A percentile compares a stretch with the other conserved stretches of the same genome.
These are phyloP conservation scores for Eragrostis nindensis DNA, from an alignment of 176 grass and related monocot genomes.

Conservation along the genomic window DNA sequence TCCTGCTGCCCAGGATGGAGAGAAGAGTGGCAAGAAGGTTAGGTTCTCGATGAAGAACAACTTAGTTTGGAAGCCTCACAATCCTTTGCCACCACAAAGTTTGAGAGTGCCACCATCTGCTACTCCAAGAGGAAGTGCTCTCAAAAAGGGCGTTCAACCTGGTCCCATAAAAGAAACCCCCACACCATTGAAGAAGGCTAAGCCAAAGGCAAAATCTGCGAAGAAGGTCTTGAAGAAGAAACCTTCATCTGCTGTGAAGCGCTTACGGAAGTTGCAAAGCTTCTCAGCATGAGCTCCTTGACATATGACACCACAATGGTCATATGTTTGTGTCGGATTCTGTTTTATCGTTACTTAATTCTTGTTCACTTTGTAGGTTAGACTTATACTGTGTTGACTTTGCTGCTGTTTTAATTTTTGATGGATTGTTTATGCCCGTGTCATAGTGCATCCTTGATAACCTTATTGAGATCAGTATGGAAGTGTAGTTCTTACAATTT, in stretches of 20 bases:
- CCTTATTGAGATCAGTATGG: slow-evolving; percentile 6
- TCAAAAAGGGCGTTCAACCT: slow-evolving; percentile 88
- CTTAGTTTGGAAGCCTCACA: slow-evolving; percentile 89
- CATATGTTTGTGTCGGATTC: slow-evolving; percentile 29
- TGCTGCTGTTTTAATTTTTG: slow-evolving; percentile 34
- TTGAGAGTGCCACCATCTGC: slow-evolving; percentile 87
- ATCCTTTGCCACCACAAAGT: slow-evolving; percentile 78
- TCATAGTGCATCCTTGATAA: slow-evolving; percentile 32
- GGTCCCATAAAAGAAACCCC: slow-evolving; percentile 77
- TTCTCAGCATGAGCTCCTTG: slow-evolving; percentile 58
- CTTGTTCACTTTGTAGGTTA: slow-evolving; percentile 47
- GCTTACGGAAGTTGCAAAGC: slow-evolving; percentile 77
- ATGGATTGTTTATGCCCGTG: slow-evolving; percentile 39
- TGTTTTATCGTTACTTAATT: slow-evolving; percentile 51
- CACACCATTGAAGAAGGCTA: slow-evolving; percentile 55
- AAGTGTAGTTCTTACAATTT: not conserved
- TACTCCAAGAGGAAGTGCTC: slow-evolving; percentile 90
- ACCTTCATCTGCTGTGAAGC: slow-evolving; percentile 70
- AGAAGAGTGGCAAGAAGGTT: slow-evolving; percentile 77
- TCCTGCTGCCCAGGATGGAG: slow-evolving; percentile 32
- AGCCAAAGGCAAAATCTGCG: slow-evolving; percentile 69
- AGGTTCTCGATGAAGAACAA: slow-evolving; percentile 97
- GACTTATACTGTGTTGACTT: slow-evolving; percentile 39
- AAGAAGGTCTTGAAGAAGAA: slow-evolving; percentile 83
- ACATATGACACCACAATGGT: slow-evolving; percentile 12